Base-by-base conservation (phyloP, 225 moss, liverwort and hornwort species). In the Climacium dendroides region DNA sequence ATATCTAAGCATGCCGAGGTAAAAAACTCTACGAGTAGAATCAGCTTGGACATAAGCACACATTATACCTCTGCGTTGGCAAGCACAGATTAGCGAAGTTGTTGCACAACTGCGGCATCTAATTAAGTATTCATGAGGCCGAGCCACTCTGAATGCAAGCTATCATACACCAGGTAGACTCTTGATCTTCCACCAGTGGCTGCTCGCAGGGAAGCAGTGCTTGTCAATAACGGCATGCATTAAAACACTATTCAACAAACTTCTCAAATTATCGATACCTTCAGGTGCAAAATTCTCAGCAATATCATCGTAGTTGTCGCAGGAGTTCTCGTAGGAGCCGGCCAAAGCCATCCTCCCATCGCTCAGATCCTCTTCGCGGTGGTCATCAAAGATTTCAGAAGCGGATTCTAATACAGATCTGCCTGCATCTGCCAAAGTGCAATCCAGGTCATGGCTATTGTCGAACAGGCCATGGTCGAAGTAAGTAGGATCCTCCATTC, bases 221-320 rank as follows among this genome's bases (percentile, higher is more conserved):
- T 64, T 65, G 39, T 55, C n/a, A 73, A 75, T 57, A 89, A 81
- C 58, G 52, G 57, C 75, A 85, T 66, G 50, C 34, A 58, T 59
- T 20, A 60, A 89, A 53, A 75, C 37, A 84, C 81, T 88, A 70
- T 45, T 85, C 35, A 71, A 69, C 13, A 76, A 62, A 78, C 28
- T 75, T 90, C 80, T 89, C 52, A 89, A 50, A 70, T 62, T 52
- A 77, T 58, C 19, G 6, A 34, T 58, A 79, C 89, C 89, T 91
- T 91, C 87, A 74, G 85, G 86, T 67, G 86, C 59, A 67, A 72
- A 88, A 86, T 92, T 92, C 23, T 86, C 89, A 83, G 88, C 88
- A 37, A 86, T 18, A 43, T 91, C 83, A 55, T 86, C 90, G 58
- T 34, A 65, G 69, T 83, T 86, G 32, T 62, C 62, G 71, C 79